phyloP scores from a whole-genome alignment of 305 asterid genomes.

The Striga hermonthica region DNA sequence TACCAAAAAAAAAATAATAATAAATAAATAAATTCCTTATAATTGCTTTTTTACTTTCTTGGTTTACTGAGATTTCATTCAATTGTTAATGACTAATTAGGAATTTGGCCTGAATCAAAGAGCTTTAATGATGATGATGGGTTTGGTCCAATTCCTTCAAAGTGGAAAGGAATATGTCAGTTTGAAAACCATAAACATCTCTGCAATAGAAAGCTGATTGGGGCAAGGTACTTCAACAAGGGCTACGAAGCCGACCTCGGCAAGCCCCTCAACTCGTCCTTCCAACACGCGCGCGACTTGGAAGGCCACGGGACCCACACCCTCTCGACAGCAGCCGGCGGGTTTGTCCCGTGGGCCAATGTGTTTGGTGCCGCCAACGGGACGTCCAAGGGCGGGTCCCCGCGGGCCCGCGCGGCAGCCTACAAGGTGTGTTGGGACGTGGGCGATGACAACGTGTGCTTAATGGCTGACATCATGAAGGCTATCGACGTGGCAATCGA shows the following conservation, averaged over 20 bases:
- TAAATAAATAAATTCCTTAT: too few relatives aligned
- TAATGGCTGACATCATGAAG: background rate
- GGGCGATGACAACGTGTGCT: background rate
- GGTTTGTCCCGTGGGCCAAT: background rate
- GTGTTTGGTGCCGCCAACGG: background rate
- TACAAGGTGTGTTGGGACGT: background rate
- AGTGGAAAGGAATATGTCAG: slow-evolving; percentile 68
- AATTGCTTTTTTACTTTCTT: too few relatives aligned
- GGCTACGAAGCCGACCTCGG: background rate
- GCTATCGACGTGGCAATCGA: background rate
- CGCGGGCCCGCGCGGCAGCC: background rate
- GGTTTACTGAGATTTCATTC: background rate
- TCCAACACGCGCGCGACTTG: background rate
- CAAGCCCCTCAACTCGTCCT: background rate
- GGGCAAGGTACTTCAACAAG: slow-evolving; percentile 9
- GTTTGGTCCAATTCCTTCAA: slow-evolving; percentile 61
- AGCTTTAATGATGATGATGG: slow-evolving; percentile 63
- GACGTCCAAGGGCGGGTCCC: slow-evolving; percentile 8
- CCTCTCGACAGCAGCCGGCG: background rate
- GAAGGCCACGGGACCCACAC: slow-evolving; percentile 9
- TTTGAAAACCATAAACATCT: slow-evolving; percentile 27
- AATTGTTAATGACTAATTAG: slow-evolving; percentile 28
- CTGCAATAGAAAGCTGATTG: slow-evolving; percentile 42
- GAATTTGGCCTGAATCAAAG: slow-evolving; percentile 71
- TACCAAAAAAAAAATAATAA: too few relatives aligned